Conservation (phyloP, 306 rosid species). For the Trifolium fragiferum region DNA sequence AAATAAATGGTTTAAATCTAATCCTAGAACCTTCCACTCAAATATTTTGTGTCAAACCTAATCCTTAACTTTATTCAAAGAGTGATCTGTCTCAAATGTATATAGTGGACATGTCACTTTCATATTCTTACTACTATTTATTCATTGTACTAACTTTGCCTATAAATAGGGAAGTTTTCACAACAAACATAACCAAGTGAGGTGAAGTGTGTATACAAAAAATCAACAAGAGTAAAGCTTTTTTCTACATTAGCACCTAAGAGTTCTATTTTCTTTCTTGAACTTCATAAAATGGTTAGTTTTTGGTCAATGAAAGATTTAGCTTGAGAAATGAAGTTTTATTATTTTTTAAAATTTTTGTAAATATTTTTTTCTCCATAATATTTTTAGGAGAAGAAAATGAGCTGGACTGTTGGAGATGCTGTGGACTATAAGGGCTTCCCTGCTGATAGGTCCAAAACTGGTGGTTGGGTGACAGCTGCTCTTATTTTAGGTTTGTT, state of each 20-base stretch:
- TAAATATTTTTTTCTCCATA: not conserved
- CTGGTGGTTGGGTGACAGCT: conserved; percentile 92
- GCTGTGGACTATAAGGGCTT: conserved; percentile 80
- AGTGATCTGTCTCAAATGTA: conserved; percentile 42
- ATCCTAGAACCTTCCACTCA: conserved; percentile 7
- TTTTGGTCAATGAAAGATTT: conserved; percentile 19
- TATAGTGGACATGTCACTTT: conserved; percentile 51
- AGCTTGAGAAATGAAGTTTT: conserved; percentile 14
- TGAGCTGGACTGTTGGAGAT: conserved; percentile 69
- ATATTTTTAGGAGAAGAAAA: conserved; percentile 66
- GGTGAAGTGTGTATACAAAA: conserved; percentile 28
- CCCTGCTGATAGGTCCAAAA: conserved; percentile 78
- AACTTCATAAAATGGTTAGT: conserved; percentile 50
- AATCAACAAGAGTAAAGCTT: conserved; percentile 16
- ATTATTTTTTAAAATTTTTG: not conserved
- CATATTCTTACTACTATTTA: conserved; percentile 22
- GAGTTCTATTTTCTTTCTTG: conserved; percentile 28
- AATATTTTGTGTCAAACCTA: conserved; percentile 44
- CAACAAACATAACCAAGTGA: conserved; percentile 40
- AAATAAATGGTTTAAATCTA: not conserved
- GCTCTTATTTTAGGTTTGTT: conserved; percentile 75
- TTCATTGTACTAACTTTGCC: conserved; percentile 43
- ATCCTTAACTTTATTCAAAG: conserved; percentile 46
- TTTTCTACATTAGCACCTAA: conserved; percentile 1
- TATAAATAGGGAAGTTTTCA: conserved; percentile 63